A percentile compares a stretch with the other conserved stretches of the same genome.
These are phyloP conservation scores for Astragalus glycyphyllos DNA, from an alignment of 306 rosid genomes.

Conservation along the genomic window DNA sequence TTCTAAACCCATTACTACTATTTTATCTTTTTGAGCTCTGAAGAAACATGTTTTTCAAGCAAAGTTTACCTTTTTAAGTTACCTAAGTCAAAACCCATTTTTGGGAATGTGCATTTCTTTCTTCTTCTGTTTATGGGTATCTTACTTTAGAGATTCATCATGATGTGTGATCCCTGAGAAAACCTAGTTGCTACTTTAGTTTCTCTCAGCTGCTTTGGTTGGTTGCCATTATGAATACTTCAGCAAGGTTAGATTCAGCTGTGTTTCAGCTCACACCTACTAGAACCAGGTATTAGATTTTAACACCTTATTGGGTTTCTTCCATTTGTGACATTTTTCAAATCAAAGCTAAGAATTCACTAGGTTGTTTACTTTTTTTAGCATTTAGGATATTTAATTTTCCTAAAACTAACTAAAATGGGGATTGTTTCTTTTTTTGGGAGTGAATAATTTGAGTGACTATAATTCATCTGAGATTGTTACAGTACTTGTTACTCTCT, in stretches of 20 bases:
- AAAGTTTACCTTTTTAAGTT: conserved; percentile 34
- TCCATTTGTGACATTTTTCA: conserved; percentile 28
- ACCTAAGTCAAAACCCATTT: conserved; percentile 39
- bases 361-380: background rate
- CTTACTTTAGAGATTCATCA: conserved; percentile 23
- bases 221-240: conserved; percentile 63
- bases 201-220: conserved; percentile 3
- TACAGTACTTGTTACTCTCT: background rate
- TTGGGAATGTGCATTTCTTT: conserved; percentile 25
- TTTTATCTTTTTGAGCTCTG: conserved; percentile 34
- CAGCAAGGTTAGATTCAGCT: conserved; percentile 74
- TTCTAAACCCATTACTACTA: no score
- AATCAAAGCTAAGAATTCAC: background rate
- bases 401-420: conserved; percentile 40
- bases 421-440: conserved; percentile 24
- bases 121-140: background rate
- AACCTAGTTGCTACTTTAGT: conserved; percentile 39
- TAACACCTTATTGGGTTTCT: conserved; percentile 16
- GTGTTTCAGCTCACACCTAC: conserved; percentile 94
- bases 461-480: background rate
- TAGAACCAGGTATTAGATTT: conserved; percentile 72
- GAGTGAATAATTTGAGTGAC: conserved; percentile 17
- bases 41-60: conserved; percentile 44
- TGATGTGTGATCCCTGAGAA: conserved; percentile 44
- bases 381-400: conserved; percentile 24